A percentile compares a stretch with the other conserved stretches of the same genome.
phyloP scores from a whole-genome alignment of 192 early-diverging fungal genomes.

The Allomyces macrogynus region DNA sequence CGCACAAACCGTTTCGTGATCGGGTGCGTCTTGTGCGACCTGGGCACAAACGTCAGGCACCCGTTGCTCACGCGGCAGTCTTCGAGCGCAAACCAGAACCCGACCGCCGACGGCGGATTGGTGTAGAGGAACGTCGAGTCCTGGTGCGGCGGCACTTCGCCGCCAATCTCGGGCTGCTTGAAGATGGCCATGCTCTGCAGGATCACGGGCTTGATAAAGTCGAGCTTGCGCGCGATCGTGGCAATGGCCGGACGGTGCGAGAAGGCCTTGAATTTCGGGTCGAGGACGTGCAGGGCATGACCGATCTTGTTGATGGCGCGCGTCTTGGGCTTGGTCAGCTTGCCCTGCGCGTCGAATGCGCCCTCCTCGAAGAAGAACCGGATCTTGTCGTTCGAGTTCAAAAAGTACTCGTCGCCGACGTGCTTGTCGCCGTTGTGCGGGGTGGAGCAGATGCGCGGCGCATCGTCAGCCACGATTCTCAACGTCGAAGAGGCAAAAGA shows the following conservation, averaged over 20 bases:
- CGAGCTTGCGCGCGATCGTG: slow-evolving; percentile 32
- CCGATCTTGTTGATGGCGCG: slow-evolving; percentile 77
- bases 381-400: slow-evolving; percentile 60
- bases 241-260: slow-evolving; percentile 30
- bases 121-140: slow-evolving; percentile 88
- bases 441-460: neutral
- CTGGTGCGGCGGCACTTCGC: slow-evolving; percentile 66
- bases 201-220: slow-evolving; percentile 46
- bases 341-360: slow-evolving; percentile 45
- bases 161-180: slow-evolving; percentile 45
- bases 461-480: no score
- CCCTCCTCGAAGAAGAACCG: slow-evolving; percentile 76
- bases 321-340: slow-evolving; percentile 37
- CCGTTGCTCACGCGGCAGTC: slow-evolving; percentile 75
- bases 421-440: slow-evolving; percentile 23
- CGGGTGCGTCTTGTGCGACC: slow-evolving; percentile 49
- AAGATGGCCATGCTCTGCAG: slow-evolving; percentile 87
- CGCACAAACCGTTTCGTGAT: slow-evolving; percentile 22
- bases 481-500: no score
- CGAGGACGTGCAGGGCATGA: slow-evolving; percentile 63
- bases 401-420: slow-evolving; percentile 75
- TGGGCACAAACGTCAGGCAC: slow-evolving; percentile 66
- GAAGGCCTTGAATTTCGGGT: slow-evolving; percentile 50
- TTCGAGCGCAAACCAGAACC: slow-evolving; percentile 84
- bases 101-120: slow-evolving; percentile 55